Evolutionary conservation across 2,329 filamentous ascomycete species (phyloP), one percentile per base, ranked within the genome.

Genomic region (Diaporthe sp.): DNA sequence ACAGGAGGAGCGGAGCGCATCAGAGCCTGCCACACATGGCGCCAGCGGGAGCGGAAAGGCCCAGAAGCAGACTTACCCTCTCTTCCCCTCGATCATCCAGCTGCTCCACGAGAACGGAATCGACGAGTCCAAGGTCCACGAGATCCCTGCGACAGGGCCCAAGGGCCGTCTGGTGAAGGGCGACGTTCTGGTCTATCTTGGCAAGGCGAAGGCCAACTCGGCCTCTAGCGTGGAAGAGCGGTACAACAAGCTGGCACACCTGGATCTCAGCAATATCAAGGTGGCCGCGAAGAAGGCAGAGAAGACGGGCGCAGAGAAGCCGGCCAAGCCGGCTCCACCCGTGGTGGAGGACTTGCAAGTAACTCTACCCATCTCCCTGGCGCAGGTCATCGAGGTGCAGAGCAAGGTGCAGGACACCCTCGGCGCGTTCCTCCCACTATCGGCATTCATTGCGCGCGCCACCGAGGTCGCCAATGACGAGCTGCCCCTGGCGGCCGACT

Each of bases 261-360:
- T 99, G 72, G 96, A 99, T 83, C 91, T 99, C 34, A 97, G 94
- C 87, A 98, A 98, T 87, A 96, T 98, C 87, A 97, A 98, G 88
- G 86, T 96, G 76, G 93, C 93, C 65, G 84, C 87, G 73, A 87
- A 88, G 82, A 88, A 89, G 82, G 81, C 85, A 47, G 81, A 81
- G 74, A 76, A 79, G 31, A 80, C 80, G 79, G 84, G 85, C 76
- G 80, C 83, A 15, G 81, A 82, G 80, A 77, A 80, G 82, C 37
- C 86, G 74, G 84, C 85, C 34, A 80, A 81, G 79, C 81, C 85
- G 71, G 82, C 60, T 55, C 83, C 85, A 42, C 83, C 87, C 20
- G 82, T 88, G 15, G 83, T 86, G 49, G 82, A 87, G 75, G 84
- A 88, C 34, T 85, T 90, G 37, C 86, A 93, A 79, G 84, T 98